Evolutionary conservation across 495 filamentous ascomycete genomes (phyloP).

Genomic region (Penicillium goetzii): DNA sequence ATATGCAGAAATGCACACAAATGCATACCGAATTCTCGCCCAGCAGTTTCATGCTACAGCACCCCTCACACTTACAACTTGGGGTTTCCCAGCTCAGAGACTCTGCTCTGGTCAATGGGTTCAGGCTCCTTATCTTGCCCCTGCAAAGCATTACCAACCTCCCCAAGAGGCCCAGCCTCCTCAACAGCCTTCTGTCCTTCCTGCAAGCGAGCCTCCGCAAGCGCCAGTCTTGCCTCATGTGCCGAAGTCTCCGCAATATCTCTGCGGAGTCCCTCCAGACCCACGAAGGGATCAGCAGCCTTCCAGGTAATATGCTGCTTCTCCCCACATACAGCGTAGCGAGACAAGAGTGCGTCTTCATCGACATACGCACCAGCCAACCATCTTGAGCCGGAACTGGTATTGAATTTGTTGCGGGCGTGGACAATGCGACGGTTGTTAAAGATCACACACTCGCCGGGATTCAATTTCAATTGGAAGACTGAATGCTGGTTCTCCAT

Average conservation of each 20-base stretch:
- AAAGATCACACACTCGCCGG: constrained; percentile 85
- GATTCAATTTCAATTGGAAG: constrained; percentile 71
- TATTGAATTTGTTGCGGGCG: constrained; percentile 72
- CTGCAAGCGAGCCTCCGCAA: constrained; percentile 1
- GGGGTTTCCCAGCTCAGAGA: neutral
- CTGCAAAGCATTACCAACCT: neutral
- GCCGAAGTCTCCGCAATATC: constrained; percentile 4
- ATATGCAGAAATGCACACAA: neutral
- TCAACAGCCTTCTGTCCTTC: neutral
- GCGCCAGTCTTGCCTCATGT: neutral
- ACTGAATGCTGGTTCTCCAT: constrained; percentile 54
- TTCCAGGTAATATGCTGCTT: constrained; percentile 24
- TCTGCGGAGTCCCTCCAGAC: neutral
- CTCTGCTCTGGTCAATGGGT: neutral
- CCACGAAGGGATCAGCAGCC: constrained; percentile 4
- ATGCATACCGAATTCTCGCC: too few relatives aligned
- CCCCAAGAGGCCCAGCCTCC: constrained; percentile 1
- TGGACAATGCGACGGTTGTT: constrained; percentile 81
- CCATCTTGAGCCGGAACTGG: constrained; percentile 63
- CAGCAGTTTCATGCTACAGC: neutral
- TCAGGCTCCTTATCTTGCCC: neutral
- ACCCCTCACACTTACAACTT: neutral
- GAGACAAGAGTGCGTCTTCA: constrained; percentile 63
- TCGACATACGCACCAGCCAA: constrained; percentile 85
- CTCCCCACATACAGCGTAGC: constrained; percentile 45